Percentiles rank a stretch among this genome's conserved stretches.
phyloP scores from a whole-genome alignment of 169 alveolate species.

The Cryptosporidium sp. region DNA sequence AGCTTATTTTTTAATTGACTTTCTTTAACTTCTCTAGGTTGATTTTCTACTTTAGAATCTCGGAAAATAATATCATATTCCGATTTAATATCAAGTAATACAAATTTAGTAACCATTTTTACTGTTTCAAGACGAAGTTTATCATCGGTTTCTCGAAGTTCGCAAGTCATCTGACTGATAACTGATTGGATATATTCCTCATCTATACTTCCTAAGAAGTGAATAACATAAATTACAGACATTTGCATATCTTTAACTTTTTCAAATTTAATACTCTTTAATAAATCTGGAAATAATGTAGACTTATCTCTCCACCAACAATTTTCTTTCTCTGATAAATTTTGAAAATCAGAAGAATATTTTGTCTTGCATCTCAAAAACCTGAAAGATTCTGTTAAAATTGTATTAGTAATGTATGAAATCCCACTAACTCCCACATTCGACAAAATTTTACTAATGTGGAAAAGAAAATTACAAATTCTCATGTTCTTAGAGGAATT shows the following conservation, averaged over 20 bases:
- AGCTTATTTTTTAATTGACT: background rate
- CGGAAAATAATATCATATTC: background rate
- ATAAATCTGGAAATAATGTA: background rate
- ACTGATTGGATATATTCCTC: slow-evolving; percentile 30
- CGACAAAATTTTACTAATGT: background rate
- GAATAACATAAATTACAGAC: background rate
- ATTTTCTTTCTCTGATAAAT: background rate
- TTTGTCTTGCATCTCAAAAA: slow-evolving; percentile 4
- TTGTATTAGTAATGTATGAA: slow-evolving; percentile 29
- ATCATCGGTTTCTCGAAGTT: slow-evolving; percentile 11
- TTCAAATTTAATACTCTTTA: background rate
- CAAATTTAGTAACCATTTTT: slow-evolving; percentile 19
- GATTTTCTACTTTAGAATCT: background rate
- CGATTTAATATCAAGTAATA: background rate
- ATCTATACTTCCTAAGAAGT: slow-evolving; percentile 13
- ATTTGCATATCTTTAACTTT: background rate
- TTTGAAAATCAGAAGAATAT: background rate
- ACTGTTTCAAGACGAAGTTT: slow-evolving; percentile 8
- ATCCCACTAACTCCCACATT: slow-evolving; percentile 47
- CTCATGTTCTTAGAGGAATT: background rate
- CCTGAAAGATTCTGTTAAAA: background rate
- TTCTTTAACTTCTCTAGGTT: background rate
- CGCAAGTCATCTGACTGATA: slow-evolving; percentile 26
- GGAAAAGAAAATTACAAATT: background rate
- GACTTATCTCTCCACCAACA: slow-evolving; percentile 50